phyloP scores from a whole-genome alignment of 148 eudicot species.

The Rhododendron ferrugineum region DNA sequence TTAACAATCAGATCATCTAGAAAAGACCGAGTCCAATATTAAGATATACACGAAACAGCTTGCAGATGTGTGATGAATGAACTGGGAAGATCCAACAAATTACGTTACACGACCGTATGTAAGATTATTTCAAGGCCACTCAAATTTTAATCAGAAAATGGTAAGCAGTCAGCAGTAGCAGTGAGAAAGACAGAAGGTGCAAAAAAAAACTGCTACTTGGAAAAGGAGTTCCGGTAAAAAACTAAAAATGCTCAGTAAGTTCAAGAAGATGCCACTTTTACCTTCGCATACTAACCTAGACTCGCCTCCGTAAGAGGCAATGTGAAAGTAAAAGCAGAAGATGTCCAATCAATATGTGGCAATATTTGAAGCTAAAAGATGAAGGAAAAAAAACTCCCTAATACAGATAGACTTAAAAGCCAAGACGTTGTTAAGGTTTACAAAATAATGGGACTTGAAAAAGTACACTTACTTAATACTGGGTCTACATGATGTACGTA shows the following conservation, averaged over 20 bases:
- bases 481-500: background rate
- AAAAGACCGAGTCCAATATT: background rate
- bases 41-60: background rate
- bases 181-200: background rate
- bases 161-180: background rate
- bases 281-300: background rate
- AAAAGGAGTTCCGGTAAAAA: background rate
- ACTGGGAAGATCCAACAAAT: background rate
- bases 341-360: background rate
- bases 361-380: background rate
- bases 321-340: background rate
- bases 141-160: too few relatives aligned
- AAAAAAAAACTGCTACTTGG: background rate
- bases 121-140: background rate
- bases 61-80: conserved; percentile 3
- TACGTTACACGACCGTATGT: background rate
- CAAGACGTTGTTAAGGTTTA: background rate
- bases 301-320: background rate
- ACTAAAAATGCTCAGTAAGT: background rate
- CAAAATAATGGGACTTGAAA: background rate
- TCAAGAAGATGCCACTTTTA: background rate
- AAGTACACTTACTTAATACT: background rate
- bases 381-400: background rate
- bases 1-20: background rate
- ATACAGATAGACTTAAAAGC: background rate